Percentiles rank a stretch among this genome's conserved stretches.
Evolutionary conservation across 164 flowering plant species (phyloP).

Genomic region (Nymphaea colorata): DNA sequence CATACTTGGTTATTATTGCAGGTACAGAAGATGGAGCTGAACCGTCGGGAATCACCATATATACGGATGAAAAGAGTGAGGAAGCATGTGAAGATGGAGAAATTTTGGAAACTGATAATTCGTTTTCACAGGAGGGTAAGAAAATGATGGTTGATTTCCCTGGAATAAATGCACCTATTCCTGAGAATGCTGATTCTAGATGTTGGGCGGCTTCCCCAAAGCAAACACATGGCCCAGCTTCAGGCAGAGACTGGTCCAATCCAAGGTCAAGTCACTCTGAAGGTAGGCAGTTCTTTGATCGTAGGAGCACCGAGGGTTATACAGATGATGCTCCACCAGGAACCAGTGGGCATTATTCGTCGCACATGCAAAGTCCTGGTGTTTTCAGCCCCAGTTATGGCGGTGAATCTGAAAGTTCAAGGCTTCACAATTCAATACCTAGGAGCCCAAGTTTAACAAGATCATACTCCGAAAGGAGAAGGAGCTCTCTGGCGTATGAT

Average conservation of each 20-base stretch:
- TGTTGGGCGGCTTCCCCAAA: constrained; percentile 38
- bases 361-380: constrained; percentile 16
- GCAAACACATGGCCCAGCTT: constrained; percentile 3
- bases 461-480: constrained; percentile 41
- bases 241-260: constrained; percentile 18
- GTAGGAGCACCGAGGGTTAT: constrained; percentile 30
- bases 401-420: constrained; percentile 20
- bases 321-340: constrained; percentile 58
- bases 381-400: constrained; percentile 18
- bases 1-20: constrained; percentile 2
- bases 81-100: constrained; percentile 60
- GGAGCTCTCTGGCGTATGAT: constrained; percentile 31
- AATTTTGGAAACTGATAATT: constrained; percentile 27
- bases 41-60: constrained; percentile 83
- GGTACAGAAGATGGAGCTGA: constrained; percentile 45
- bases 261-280: constrained; percentile 21
- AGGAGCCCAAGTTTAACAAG: constrained; percentile 38
- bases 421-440: constrained; percentile 17
- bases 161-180: constrained; percentile 91
- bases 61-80: constrained; percentile 39
- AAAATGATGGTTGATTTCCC: constrained; percentile 79
- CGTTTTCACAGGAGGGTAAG: constrained; percentile 20
- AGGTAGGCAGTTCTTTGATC: constrained; percentile 25
- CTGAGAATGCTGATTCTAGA: constrained; percentile 64
- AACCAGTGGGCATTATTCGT: not conserved